phyloP scores from a whole-genome alignment of 768 basidiomycete genomes.

The Russula abietina region DNA sequence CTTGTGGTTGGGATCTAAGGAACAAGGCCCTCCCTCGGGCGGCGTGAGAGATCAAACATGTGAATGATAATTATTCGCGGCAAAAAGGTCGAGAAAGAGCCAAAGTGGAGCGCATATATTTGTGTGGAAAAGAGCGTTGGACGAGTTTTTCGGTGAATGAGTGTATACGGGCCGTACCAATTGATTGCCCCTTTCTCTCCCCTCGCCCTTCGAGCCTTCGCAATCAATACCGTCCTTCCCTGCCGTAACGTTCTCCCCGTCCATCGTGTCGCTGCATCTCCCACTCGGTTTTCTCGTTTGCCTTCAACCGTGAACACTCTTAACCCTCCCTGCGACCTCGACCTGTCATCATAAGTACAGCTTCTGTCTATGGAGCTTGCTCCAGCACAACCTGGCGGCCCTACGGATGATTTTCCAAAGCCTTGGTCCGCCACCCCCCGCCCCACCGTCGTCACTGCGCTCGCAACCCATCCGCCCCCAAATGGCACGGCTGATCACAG shows the following conservation, averaged over 20 bases:
- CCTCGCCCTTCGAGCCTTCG: background rate
- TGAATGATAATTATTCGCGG: background rate
- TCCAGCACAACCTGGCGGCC: slow-evolving; percentile 3
- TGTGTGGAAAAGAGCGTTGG: background rate
- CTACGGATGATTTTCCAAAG: slow-evolving; percentile 17
- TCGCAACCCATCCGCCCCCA: slow-evolving; percentile 8
- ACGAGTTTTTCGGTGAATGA: background rate
- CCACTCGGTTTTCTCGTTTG: background rate
- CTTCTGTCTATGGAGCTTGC: slow-evolving; percentile 22
- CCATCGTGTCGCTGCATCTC: slow-evolving; percentile 2
- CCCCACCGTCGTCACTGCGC: slow-evolving; percentile 21
- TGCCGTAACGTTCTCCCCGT: background rate
- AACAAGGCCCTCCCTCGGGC: slow-evolving; percentile 4
- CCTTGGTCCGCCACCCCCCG: slow-evolving; percentile 34
- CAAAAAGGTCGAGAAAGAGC: too few species aligned
- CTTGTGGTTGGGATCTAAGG: slow-evolving; percentile 19
- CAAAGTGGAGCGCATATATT: background rate
- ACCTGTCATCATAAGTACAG: background rate
- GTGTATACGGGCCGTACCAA: background rate
- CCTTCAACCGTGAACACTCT: background rate
- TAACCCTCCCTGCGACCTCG: background rate
- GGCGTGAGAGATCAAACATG: slow-evolving; percentile 2
- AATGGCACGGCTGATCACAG: slow-evolving; percentile 14
- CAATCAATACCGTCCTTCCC: background rate
- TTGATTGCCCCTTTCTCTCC: slow-evolving; percentile 18